A percentile compares a stretch with the other conserved stretches of the same genome.
Evolutionary conservation across 2,329 filamentous ascomycete genomes (phyloP).

Genomic region (Botryotinia narcissicola): DNA sequence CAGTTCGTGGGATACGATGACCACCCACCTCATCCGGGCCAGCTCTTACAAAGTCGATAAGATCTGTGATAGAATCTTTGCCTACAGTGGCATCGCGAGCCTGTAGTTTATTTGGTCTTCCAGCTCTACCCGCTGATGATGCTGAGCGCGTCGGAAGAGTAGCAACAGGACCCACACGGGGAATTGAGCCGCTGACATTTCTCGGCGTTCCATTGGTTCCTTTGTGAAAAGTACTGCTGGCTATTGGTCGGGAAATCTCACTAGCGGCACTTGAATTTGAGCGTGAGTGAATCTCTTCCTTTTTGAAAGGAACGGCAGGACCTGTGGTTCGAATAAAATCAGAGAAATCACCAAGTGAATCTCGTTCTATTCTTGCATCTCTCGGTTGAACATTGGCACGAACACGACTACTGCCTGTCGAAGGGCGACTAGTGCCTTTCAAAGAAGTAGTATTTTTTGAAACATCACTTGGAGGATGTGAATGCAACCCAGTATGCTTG

Average conservation of each 20-base stretch:
- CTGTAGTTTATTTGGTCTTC: conserved; percentile 56
- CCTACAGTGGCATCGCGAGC: conserved; percentile 69
- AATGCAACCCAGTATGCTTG: conserved; percentile 30
- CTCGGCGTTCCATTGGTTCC: conserved; percentile 35
- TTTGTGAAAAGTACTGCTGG: conserved; percentile 30
- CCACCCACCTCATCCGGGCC: conserved; percentile 62
- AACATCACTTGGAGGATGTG: conserved; percentile 26
- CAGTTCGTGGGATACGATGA: conserved; percentile 75
- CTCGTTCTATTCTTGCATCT: conserved; percentile 68
- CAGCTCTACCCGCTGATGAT: conserved; percentile 45
- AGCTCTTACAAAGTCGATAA: conserved; percentile 93
- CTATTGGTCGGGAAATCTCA: neutral
- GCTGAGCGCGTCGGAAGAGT: conserved; percentile 31
- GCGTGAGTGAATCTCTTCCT: conserved; percentile 29
- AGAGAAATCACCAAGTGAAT: conserved; percentile 78
- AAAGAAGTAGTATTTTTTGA: neutral
- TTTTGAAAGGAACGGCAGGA: conserved; percentile 48
- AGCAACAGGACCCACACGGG: conserved; percentile 24
- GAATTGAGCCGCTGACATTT: conserved; percentile 29
- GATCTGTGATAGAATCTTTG: conserved; percentile 69
- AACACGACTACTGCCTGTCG: conserved; percentile 28
- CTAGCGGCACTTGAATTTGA: conserved; percentile 26
- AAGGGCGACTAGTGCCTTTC: conserved; percentile 13
- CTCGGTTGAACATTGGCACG: conserved; percentile 49
- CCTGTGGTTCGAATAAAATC: conserved; percentile 71